Conservation (phyloP, 2,329 filamentous ascomycete species). For the Botrytis byssoidea region DNA sequence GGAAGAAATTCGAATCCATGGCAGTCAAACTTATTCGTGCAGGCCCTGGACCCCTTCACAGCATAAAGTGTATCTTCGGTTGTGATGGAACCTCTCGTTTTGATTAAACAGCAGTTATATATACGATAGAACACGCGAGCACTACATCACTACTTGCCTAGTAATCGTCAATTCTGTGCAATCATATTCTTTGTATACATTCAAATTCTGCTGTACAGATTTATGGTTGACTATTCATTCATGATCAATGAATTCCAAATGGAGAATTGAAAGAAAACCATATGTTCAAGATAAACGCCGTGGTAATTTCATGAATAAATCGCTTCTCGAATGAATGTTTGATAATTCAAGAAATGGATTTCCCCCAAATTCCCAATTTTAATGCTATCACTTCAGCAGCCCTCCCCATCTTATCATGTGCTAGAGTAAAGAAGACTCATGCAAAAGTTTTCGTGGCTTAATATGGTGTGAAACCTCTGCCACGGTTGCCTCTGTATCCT, state of each 20-base stretch:
- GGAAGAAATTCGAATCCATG: neutral
- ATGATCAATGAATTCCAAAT: neutral
- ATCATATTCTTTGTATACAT: neutral
- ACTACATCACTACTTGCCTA: neutral
- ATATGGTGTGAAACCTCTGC: conserved; percentile 64
- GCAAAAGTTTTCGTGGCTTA: conserved; percentile 41
- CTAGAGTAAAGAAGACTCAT: neutral
- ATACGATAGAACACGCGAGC: neutral
- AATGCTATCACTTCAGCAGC: conserved; percentile 3
- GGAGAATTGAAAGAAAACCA: conserved; percentile 5
- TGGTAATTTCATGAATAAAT: conserved; percentile 12
- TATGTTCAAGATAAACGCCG: conserved; percentile 9
- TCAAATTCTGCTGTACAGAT: neutral
- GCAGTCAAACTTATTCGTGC: neutral
- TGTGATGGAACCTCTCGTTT: neutral
- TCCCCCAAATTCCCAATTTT: neutral
- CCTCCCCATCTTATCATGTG: conserved; percentile 8
- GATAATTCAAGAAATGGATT: conserved; percentile 5
- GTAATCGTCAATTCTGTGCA: neutral
- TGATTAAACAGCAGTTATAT: neutral
- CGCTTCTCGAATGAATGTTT: neutral
- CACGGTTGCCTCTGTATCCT: conserved; percentile 53
- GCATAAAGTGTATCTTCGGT: neutral
- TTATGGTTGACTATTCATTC: neutral
- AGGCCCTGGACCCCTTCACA: neutral